phyloP scores from a whole-genome alignment of 352 stramenopile species.

The Pythium rhizo-oryzae region DNA sequence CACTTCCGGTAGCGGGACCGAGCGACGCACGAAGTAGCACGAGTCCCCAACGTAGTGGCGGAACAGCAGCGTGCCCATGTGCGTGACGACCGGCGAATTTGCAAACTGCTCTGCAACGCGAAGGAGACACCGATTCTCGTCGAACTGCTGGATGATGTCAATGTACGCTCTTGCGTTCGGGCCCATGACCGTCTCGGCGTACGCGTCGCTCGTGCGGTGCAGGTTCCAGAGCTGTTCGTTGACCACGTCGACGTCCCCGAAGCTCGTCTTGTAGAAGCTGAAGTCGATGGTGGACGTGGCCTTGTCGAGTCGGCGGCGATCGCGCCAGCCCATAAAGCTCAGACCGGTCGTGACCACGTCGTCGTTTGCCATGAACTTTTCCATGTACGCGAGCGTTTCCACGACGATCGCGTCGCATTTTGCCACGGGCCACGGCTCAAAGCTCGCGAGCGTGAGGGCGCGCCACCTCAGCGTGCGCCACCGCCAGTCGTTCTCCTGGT shows the following conservation, averaged over 20 bases:
- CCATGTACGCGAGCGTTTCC: neutral
- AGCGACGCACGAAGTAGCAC: neutral
- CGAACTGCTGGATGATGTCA: slow-evolving; percentile 13
- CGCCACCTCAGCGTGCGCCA: slow-evolving; percentile 13
- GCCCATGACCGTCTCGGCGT: neutral
- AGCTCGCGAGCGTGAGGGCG: slow-evolving; percentile 7
- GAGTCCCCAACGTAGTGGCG: slow-evolving; percentile 2
- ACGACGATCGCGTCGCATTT: neutral
- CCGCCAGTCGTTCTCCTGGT: slow-evolving; percentile 1
- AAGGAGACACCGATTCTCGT: slow-evolving; percentile 10
- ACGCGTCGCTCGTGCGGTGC: too few species aligned
- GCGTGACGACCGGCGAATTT: neutral
- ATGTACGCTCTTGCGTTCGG: slow-evolving; percentile 4
- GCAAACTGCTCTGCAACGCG: slow-evolving; percentile 3
- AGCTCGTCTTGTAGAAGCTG: slow-evolving; percentile 17
- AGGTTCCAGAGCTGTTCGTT: too few species aligned
- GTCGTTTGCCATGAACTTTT: neutral
- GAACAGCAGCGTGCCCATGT: slow-evolving; percentile 17
- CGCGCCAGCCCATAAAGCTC: slow-evolving; percentile 21
- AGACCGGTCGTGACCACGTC: slow-evolving; percentile 13
- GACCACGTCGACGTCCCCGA: neutral
- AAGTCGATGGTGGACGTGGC: slow-evolving; percentile 15
- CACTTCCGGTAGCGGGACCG: neutral
- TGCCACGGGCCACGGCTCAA: slow-evolving; percentile 1
- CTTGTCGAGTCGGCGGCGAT: slow-evolving; percentile 13